A percentile compares a stretch with the other conserved stretches of the same genome.
Evolutionary conservation across 1,284 basidiomycete species (phyloP).

Genomic region (Ganoderma lucidum): DNA sequence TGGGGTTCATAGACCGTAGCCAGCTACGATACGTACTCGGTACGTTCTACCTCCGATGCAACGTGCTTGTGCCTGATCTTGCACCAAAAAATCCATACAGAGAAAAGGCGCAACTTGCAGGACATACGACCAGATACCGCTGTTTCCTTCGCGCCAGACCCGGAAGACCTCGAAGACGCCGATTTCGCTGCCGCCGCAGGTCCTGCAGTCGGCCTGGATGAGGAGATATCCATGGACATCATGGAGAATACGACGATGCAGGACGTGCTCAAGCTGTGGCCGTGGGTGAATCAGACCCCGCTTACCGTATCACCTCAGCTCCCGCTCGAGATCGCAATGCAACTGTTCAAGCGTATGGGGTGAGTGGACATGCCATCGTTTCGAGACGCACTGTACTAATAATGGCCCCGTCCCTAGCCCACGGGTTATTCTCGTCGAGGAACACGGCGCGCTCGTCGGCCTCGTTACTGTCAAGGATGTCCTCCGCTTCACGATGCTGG

Average conservation of each 20-base stretch:
- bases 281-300: conserved; percentile 96
- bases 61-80: background rate
- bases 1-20: conserved; percentile 90
- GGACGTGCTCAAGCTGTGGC: conserved; percentile 80
- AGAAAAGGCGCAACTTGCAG: conserved; percentile 72
- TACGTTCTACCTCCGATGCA: conserved; percentile 42
- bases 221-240: conserved; percentile 69
- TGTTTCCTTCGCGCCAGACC: conserved; percentile 71
- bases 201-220: conserved; percentile 66
- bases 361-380: conserved; percentile 50
- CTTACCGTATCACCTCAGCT: conserved; percentile 93
- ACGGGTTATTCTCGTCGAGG: conserved; percentile 92
- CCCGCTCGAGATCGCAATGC: conserved; percentile 96
- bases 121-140: conserved; percentile 69
- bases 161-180: conserved; percentile 53
- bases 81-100: conserved; percentile 48
- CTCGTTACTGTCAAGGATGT: conserved; percentile 98
- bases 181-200: conserved; percentile 58
- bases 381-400: background rate
- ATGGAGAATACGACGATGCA: conserved; percentile 64
- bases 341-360: conserved; percentile 97
- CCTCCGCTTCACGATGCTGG: conserved; percentile 74
- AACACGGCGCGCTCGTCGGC: conserved; percentile 84
- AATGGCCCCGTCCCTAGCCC: conserved; percentile 61
- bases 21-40: conserved; percentile 90